Base-by-base conservation (phyloP, 129 eudicot genomes). In the Kitagawia praeruptora region DNA sequence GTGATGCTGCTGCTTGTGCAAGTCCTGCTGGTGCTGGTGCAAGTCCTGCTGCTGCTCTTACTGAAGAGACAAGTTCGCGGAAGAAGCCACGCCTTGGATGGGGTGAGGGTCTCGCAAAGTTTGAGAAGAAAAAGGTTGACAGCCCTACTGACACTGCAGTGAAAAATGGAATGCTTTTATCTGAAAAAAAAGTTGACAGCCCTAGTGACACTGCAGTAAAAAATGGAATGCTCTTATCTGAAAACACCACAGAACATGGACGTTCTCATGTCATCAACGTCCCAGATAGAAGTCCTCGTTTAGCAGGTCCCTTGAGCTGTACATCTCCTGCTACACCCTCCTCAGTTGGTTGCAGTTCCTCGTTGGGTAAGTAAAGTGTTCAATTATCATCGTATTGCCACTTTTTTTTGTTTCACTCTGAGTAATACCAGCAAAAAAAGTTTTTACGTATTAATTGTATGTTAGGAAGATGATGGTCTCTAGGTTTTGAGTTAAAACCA, bases 21-120 rank as follows among this genome's bases (percentile, higher is more conserved):
- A 73, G 85, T 49, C 86, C 93, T 18, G 80, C 84, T 73, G 75
- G 42, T 40, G 42, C 85, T 11, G 85, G 93, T 84, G 84, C 58
- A 40, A 73, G 84, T 45, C 84, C 88, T 13, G 80, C 75, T 58
- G 85, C 83, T 58, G 85, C 85, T 74, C 66, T 86, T 31, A 80
- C 83, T 21, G 99, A 90, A 56, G 99, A 96, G 18, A 86, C 80
- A 7, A 58, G 64, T 74, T 92, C 96, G 9, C 84, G 91, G 82
- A 96, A 96, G 85, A 96, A 96, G 84, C 93, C 95, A 3, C 96
- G 99, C 27, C 96, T 96, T 80, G 97, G 98, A 67, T 96, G 99
- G 99, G 99, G 99, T 31, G 97, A 92, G 82, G 99, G 99, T 48
- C 85, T 96, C 75, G 98, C 98, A 10, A 96, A 96, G 82, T 96